phyloP scores from a whole-genome alignment of 2,329 filamentous ascomycete genomes.

The Sarocladium brachiariae region DNA sequence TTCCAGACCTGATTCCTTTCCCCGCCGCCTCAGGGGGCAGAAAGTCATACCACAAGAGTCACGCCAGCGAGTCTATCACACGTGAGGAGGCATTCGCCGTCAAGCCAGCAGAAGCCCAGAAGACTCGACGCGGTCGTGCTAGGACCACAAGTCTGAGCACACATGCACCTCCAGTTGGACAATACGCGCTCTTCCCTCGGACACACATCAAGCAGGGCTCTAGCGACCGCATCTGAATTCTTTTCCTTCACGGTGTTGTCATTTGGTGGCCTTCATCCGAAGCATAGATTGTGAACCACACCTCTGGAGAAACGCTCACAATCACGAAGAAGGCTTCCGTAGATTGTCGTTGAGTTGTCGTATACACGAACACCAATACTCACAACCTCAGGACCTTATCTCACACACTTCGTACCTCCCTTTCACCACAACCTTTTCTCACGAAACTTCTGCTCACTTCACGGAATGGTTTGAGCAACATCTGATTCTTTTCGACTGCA shows the following conservation, averaged over 20 bases:
- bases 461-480: neutral
- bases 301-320: neutral
- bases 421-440: neutral
- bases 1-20: slow-evolving; percentile 28
- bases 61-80: slow-evolving; percentile 31
- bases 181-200: slow-evolving; percentile 41
- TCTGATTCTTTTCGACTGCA: neutral
- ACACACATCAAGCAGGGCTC: slow-evolving; percentile 22
- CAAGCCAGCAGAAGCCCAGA: slow-evolving; percentile 24
- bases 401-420: slow-evolving; percentile 9
- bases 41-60: slow-evolving; percentile 26
- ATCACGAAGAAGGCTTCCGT: too few relatives aligned
- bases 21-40: slow-evolving; percentile 17
- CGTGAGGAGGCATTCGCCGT: slow-evolving; percentile 21
- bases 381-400: neutral
- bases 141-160: slow-evolving; percentile 40
- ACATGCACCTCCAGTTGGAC: slow-evolving; percentile 37
- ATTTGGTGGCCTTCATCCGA: too few relatives aligned
- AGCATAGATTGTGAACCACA: too few relatives aligned
- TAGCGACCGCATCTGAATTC: slow-evolving; percentile 25
- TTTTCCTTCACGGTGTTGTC: too few relatives aligned
- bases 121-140: slow-evolving; percentile 32
- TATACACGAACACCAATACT: too few relatives aligned
- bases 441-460: neutral
- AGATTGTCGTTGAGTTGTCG: too few relatives aligned